These are phyloP conservation scores for Nemania sp. DNA, from an alignment of 2,329 filamentous ascomycete genomes.

Conservation along the genomic window DNA sequence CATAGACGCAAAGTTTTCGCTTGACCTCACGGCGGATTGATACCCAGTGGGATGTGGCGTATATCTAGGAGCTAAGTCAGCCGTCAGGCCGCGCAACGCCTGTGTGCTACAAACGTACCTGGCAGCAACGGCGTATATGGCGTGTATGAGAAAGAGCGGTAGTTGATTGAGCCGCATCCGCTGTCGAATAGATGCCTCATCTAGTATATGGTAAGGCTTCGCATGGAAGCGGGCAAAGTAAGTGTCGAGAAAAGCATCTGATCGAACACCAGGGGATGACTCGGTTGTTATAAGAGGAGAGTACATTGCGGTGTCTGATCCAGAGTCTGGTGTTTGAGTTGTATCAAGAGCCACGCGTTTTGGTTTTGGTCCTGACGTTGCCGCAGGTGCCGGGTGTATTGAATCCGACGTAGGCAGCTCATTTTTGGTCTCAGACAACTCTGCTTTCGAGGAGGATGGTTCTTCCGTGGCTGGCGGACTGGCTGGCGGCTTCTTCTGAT, in stretches of 20 bases:
- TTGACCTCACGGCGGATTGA: conserved; percentile 67
- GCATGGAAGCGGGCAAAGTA: conserved; percentile 82
- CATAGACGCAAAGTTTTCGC: conserved; percentile 73
- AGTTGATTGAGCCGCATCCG: conserved; percentile 71
- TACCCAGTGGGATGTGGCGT: conserved; percentile 69
- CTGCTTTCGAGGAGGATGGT: conserved; percentile 32
- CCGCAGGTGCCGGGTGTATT: conserved; percentile 34
- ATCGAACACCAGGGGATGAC: conserved; percentile 53
- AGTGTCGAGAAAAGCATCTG: conserved; percentile 71
- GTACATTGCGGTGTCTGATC: conserved; percentile 47
- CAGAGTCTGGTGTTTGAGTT: conserved; percentile 40
- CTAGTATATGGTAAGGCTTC: conserved; percentile 80
- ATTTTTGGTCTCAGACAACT: conserved; percentile 34
- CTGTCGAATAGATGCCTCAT: conserved; percentile 76
- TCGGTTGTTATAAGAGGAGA: conserved; percentile 51
- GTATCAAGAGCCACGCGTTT: conserved; percentile 49
- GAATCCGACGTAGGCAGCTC: conserved; percentile 31
- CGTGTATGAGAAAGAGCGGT: conserved; percentile 56
- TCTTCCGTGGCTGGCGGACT: conserved; percentile 46
- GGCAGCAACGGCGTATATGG: conserved; percentile 65
- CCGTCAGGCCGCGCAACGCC: conserved; percentile 5
- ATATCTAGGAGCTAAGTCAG: conserved; percentile 59
- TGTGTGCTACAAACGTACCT: conserved; percentile 50
- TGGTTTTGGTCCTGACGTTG: conserved; percentile 45
- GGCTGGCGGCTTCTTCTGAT: conserved; percentile 57